Conservation (phyloP, 805 yeast genomes). For the Starmerella powellii region DNA sequence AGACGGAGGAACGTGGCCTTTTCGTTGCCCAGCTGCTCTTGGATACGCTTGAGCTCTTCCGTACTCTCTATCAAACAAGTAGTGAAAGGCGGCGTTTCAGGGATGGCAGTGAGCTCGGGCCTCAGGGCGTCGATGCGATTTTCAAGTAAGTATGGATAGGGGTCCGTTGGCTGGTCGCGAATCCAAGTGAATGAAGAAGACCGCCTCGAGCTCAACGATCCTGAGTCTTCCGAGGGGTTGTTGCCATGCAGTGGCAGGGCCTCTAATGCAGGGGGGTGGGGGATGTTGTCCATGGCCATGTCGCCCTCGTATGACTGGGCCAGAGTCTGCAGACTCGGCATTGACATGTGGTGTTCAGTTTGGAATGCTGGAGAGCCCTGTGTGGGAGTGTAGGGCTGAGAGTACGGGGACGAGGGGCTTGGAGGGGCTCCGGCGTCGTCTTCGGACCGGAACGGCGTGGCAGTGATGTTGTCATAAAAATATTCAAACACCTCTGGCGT, state of each 20-base stretch:
- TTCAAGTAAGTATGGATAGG: slow-evolving; percentile 30
- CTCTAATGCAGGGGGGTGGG: not conserved
- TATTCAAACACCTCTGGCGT: slow-evolving; percentile 35
- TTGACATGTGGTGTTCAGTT: too few species aligned
- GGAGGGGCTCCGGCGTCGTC: slow-evolving; percentile 24
- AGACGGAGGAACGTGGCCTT: slow-evolving; percentile 26
- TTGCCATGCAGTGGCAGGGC: not conserved
- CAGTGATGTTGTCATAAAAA: slow-evolving; percentile 55
- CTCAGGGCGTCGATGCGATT: slow-evolving; percentile 28
- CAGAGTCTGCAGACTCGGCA: not conserved
- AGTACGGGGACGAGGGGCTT: too few species aligned
- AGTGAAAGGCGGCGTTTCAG: not conserved
- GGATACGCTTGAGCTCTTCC: slow-evolving; percentile 5
- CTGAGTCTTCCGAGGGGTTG: slow-evolving; percentile 5
- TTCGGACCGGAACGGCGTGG: slow-evolving; percentile 42
- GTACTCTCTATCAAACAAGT: not conserved
- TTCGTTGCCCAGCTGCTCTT: not conserved
- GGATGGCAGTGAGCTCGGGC: slow-evolving; percentile 22
- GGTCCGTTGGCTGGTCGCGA: slow-evolving; percentile 24
- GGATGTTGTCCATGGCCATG: not conserved
- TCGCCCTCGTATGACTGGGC: not conserved
- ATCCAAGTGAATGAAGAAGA: slow-evolving; percentile 17
- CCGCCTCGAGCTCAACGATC: slow-evolving; percentile 9
- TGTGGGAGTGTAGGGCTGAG: too few species aligned
- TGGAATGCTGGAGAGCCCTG: too few species aligned